Conservation (phyloP, 1,139 yeast genomes). For the Sugiyamaella grinbergsii region DNA sequence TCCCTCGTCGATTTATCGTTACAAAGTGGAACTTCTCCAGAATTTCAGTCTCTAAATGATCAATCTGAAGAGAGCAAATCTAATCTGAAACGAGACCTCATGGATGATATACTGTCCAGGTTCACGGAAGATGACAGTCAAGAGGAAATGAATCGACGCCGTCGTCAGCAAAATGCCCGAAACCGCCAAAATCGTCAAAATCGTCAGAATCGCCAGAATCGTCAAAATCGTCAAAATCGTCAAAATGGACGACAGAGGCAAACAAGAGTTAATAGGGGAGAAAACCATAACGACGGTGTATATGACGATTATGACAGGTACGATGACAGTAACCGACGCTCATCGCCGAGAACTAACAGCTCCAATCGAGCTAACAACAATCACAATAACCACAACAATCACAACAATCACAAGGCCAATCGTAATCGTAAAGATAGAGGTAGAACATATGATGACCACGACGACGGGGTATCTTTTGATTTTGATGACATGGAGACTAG, state of each 20-base stretch:
- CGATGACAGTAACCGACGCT: conserved; percentile 9
- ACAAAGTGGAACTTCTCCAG: too few species aligned
- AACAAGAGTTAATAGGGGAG: conserved; percentile 8
- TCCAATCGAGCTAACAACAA: conserved; percentile 5
- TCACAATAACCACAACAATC: not conserved
- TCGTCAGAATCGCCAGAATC: conserved; percentile 9
- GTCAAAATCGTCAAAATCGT: conserved; percentile 11
- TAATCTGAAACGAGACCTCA: conserved; percentile 4
- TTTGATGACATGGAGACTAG: conserved; percentile 9
- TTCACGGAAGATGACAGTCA: conserved; percentile 15
- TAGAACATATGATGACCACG: conserved; percentile 1
- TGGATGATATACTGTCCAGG: conserved; percentile 15
- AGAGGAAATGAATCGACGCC: conserved; percentile 3
- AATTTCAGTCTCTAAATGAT: not conserved
- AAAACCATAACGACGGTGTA: conserved; percentile 8
- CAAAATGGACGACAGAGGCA: conserved; percentile 5
- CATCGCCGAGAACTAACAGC: conserved; percentile 2
- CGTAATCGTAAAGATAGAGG: conserved; percentile 5
- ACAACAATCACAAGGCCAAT: not conserved
- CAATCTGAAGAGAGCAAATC: not conserved
- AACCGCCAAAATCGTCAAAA: conserved; percentile 13
- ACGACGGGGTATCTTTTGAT: conserved; percentile 1
- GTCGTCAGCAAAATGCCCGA: conserved; percentile 3
- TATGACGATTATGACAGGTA: conserved; percentile 7
- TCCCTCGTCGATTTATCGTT: too few species aligned